Conservation (phyloP, 106 monocot genomes). For the Dactylorhiza incarnata region DNA sequence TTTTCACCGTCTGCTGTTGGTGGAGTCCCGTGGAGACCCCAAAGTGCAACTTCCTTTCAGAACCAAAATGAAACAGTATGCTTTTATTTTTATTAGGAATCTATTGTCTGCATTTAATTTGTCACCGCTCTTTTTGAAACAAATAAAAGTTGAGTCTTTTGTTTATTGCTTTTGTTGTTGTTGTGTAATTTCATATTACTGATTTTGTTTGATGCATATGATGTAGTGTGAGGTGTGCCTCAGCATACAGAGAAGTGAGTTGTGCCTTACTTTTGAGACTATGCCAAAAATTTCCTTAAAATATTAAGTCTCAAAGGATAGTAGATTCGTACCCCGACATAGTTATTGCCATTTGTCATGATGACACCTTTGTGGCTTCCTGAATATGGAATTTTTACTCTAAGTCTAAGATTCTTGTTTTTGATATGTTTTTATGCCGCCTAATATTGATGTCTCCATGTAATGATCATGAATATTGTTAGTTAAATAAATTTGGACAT, state of each 20-base stretch:
- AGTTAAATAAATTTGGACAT: not conserved
- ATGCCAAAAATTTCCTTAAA: too few species aligned
- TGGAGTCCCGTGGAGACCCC: constrained; percentile 88
- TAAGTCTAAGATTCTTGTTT: too few species aligned
- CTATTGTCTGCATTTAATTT: not conserved
- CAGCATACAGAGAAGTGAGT: too few species aligned
- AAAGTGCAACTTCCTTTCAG: constrained; percentile 56
- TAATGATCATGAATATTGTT: not conserved
- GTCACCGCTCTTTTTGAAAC: not conserved
- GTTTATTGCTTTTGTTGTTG: not conserved
- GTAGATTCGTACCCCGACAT: too few species aligned
- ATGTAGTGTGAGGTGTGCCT: not conserved
- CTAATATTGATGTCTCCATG: not conserved
- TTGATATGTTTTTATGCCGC: not conserved
- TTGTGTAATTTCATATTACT: not conserved
- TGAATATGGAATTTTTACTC: too few species aligned
- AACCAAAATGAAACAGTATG: constrained; percentile 54
- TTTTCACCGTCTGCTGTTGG: constrained; percentile 57
- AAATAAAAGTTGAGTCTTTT: not conserved
- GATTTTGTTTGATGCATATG: not conserved
- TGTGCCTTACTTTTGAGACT: too few species aligned
- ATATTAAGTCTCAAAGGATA: too few species aligned
- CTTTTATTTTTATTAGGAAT: not conserved
- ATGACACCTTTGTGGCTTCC: too few species aligned
- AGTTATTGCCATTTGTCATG: too few species aligned